Conservation (phyloP, 345 rosid species). For the Firmiana major region DNA sequence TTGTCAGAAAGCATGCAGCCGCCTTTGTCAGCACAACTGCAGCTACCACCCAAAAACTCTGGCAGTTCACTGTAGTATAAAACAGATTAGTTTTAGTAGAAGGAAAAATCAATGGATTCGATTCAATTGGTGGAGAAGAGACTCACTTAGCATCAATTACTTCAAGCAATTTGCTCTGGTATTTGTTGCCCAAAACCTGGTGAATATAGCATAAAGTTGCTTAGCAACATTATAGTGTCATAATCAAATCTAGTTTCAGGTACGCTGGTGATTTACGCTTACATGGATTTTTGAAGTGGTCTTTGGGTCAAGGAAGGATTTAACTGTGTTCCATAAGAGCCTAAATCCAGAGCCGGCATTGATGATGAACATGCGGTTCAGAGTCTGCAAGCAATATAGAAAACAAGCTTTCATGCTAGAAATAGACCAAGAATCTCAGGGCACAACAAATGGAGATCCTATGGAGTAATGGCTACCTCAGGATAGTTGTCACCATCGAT, state of each 20-base stretch:
- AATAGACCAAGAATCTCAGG: neutral
- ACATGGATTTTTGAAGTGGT: conserved; percentile 88
- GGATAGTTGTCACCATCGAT: conserved; percentile 87
- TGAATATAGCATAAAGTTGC: conserved; percentile 9
- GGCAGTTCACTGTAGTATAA: conserved; percentile 64
- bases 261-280: conserved; percentile 10
- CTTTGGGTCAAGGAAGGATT: conserved; percentile 80
- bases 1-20: conserved; percentile 94
- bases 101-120: too few relatives aligned
- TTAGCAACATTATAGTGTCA: conserved; percentile 14
- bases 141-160: conserved; percentile 66
- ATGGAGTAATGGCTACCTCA: conserved; percentile 44
- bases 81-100: neutral
- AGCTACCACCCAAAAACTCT: conserved; percentile 82
- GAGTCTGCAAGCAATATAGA: conserved; percentile 42
- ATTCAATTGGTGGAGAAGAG: neutral
- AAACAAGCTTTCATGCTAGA: too few relatives aligned
- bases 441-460: neutral
- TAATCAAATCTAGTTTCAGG: conserved; percentile 3
- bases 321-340: conserved; percentile 80
- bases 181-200: conserved; percentile 87
- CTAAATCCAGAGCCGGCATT: conserved; percentile 93
- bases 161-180: conserved; percentile 91
- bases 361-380: conserved; percentile 92
- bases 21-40: conserved; percentile 80